phyloP scores from a whole-genome alignment of 306 rosid species.

The Cicer chorassanicum region DNA sequence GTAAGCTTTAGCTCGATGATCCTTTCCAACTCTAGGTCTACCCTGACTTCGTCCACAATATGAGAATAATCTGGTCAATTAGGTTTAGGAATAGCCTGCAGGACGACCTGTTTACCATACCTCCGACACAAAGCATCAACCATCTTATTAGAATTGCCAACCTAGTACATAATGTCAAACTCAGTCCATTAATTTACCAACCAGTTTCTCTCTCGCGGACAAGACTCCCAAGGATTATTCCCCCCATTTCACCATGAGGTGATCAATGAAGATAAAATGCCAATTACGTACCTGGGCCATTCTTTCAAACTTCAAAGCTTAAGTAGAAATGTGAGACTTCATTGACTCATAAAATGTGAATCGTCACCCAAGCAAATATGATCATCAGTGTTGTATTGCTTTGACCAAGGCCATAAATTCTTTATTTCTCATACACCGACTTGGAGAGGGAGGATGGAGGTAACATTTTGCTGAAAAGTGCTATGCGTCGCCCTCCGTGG shows the following conservation, averaged over 20 bases:
- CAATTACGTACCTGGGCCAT: background rate
- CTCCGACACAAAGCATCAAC: background rate
- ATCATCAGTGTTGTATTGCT: background rate
- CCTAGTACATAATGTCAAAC: background rate
- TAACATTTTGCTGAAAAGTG: background rate
- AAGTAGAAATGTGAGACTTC: background rate
- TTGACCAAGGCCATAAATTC: slow-evolving; percentile 1
- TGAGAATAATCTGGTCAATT: background rate
- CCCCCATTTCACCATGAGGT: background rate
- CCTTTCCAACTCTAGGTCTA: background rate
- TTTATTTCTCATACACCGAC: background rate
- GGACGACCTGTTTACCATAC: background rate
- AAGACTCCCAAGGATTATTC: background rate
- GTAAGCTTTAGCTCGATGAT: background rate
- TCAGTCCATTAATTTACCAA: background rate
- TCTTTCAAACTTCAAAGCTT: slow-evolving; percentile 9
- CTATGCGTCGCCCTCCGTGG: background rate
- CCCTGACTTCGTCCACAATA: slow-evolving; percentile 5
- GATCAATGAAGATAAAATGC: background rate
- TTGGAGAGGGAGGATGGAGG: slow-evolving; percentile 5
- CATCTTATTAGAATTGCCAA: background rate
- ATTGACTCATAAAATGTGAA: background rate
- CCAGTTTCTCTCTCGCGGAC: background rate
- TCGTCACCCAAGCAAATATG: background rate
- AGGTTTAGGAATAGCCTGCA: background rate